Evolutionary conservation across 352 stramenopile genomes (phyloP).

Genomic region (Nothophytophthora sp.): DNA sequence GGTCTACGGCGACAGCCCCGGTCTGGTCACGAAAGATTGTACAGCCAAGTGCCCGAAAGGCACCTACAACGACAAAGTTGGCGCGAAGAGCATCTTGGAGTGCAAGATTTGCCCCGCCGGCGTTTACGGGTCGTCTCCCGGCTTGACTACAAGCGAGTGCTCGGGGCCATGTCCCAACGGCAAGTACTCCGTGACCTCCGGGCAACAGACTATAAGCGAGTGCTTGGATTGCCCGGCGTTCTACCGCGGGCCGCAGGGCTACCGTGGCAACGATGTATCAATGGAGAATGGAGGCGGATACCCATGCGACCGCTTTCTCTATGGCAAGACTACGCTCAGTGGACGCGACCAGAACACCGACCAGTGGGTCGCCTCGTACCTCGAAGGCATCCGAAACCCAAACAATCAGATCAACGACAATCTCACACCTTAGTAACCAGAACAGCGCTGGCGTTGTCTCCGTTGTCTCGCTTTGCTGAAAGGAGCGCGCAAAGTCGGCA

Average conservation of each 20-base stretch:
- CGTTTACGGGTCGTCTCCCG: conserved; percentile 54
- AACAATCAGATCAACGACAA: conserved; percentile 34
- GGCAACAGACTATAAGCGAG: conserved; percentile 54
- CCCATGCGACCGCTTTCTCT: conserved; percentile 56
- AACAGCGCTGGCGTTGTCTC: too few relatives aligned
- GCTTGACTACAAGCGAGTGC: conserved; percentile 58
- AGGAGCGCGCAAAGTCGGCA: too few relatives aligned
- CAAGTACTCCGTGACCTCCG: conserved; percentile 67
- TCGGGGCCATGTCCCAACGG: conserved; percentile 62
- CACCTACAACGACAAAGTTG: conserved; percentile 64
- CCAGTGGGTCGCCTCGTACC: conserved; percentile 32
- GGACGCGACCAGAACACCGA: conserved; percentile 36
- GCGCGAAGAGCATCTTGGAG: conserved; percentile 56
- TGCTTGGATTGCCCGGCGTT: conserved; percentile 56
- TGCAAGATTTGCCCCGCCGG: conserved; percentile 70
- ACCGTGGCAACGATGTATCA: conserved; percentile 52
- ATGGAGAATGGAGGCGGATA: conserved; percentile 46
- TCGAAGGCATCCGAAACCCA: conserved; percentile 16
- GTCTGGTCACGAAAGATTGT: conserved; percentile 61
- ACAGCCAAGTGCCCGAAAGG: conserved; percentile 73
- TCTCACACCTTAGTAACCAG: conserved; percentile 10
- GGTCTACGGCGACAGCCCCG: conserved; percentile 70
- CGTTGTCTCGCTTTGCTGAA: too few relatives aligned
- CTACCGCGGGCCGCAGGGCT: conserved; percentile 64
- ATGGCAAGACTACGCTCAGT: conserved; percentile 46